Percentiles rank a stretch among this genome's conserved stretches.
Conservation (phyloP, 768 basidiomycete genomes). For the Leccinum disarticulatum region DNA sequence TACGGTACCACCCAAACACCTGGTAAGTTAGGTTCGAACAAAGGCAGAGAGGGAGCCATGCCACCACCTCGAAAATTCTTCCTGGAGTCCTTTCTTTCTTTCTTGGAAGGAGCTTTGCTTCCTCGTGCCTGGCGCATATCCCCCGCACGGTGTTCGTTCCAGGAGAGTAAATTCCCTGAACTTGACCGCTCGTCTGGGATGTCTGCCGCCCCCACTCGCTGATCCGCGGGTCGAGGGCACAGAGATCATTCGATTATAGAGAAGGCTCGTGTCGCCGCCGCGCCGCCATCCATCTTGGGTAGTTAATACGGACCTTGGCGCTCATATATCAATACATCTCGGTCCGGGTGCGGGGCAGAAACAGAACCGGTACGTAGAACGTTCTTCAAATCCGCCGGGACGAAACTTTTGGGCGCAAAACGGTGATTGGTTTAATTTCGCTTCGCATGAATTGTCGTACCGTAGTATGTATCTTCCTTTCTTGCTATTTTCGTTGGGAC, state of each 20-base stretch:
- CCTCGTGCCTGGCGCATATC: background rate
- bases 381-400: background rate
- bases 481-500: background rate
- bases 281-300: no score
- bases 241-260: background rate
- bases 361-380: no score
- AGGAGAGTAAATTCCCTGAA: background rate
- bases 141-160: background rate
- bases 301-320: no score
- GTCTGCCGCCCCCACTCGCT: background rate
- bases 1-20: no score
- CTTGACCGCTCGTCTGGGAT: background rate
- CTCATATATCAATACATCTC: no score
- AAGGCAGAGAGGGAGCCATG: background rate
- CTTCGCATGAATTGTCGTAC: background rate
- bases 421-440: background rate
- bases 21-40: background rate
- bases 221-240: background rate
- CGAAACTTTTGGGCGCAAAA: background rate
- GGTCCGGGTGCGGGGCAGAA: no score
- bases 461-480: background rate
- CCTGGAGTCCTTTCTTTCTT: no score
- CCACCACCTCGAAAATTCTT: background rate
- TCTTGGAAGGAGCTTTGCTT: no score
- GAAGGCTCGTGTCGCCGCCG: background rate